Evolutionary conservation across 208 protist genomes (phyloP).

Genomic region (Trypanosoma melophagium): DNA sequence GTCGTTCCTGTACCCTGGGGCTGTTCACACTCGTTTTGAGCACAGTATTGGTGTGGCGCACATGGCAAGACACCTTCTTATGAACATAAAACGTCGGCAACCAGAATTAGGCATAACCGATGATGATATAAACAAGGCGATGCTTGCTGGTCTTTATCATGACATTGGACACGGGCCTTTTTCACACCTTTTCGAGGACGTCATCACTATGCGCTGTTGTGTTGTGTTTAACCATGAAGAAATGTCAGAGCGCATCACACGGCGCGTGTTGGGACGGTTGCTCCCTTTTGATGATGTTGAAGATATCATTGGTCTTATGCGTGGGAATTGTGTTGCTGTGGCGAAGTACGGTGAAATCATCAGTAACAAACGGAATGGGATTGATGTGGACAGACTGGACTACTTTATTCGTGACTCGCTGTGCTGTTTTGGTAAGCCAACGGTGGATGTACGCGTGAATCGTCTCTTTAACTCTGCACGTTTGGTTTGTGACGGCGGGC

Average conservation of each 20-base stretch:
- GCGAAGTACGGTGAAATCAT: constrained; percentile 77
- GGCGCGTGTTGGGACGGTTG: constrained; percentile 43
- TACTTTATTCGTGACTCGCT: constrained; percentile 95
- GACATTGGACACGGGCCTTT: constrained; percentile 97
- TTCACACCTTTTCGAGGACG: constrained; percentile 95
- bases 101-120: constrained; percentile 90
- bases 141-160: constrained; percentile 94
- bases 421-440: constrained; percentile 88
- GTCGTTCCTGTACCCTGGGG: constrained; percentile 95
- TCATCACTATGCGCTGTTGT: constrained; percentile 61
- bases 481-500: constrained; percentile 75
- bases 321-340: constrained; percentile 32
- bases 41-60: constrained; percentile 95
- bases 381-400: constrained; percentile 98
- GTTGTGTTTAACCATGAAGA: constrained; percentile 81
- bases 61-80: constrained; percentile 85
- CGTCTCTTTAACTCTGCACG: constrained; percentile 82
- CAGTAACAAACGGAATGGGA: constrained; percentile 91
- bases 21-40: constrained; percentile 95
- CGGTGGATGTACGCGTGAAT: constrained; percentile 81
- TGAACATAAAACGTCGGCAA: constrained; percentile 79
- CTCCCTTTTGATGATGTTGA: constrained; percentile 52
- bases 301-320: constrained; percentile 70
- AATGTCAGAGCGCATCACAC: constrained; percentile 80
- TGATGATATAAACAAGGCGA: constrained; percentile 82